Base-by-base conservation (phyloP, 805 yeast genomes). In the Lachancea sp. region DNA sequence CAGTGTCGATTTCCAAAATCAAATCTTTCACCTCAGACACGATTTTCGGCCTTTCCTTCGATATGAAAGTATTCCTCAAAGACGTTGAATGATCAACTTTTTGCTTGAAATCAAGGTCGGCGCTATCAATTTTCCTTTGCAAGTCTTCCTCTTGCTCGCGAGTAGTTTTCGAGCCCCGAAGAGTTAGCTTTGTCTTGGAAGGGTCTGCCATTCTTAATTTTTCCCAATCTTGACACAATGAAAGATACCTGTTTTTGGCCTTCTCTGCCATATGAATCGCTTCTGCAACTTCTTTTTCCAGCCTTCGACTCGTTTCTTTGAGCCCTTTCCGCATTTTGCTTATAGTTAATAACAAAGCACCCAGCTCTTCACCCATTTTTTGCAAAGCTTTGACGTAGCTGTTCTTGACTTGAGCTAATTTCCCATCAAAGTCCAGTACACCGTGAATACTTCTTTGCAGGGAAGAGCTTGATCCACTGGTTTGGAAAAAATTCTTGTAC, bases 91-190 rank as follows among this genome's bases (percentile, higher is more conserved):
- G 67, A 35, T 81, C 75, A 4, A 89, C 95, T 57, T 78, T 84
- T 56, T 77, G 79, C 61, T 82, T 81, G 67, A 88, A 93, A 51
- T 93, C 99, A 44, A 77, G 74, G 63, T 93, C 97, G 0, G 97
- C 95, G 44, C 71, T 66, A 52, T 83, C 86, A 38, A 93, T 86
- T 59, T 91, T 90, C 44, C 81, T 69, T 49, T 76, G 79, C 16
- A 91, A 70, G 41, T 90, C 96, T 59, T 91, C 98, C 60, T 93
- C 98, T 66, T 91, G 97, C 40, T 75, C 78, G 42, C 82, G 83
- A 1, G 85, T 79, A 0, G 89, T 81, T 53, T 82, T 83, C 34
- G 86, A 77, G 48, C 85, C 83, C 59, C 86, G 86, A 60, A 93
- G 74, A 2, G 91, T 79, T 42, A 90, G 81, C 50, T 85, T 83